Percentiles rank a stretch among this genome's conserved stretches.
Conservation (phyloP, 768 basidiomycete genomes). For the Sarcodon aspratus region DNA sequence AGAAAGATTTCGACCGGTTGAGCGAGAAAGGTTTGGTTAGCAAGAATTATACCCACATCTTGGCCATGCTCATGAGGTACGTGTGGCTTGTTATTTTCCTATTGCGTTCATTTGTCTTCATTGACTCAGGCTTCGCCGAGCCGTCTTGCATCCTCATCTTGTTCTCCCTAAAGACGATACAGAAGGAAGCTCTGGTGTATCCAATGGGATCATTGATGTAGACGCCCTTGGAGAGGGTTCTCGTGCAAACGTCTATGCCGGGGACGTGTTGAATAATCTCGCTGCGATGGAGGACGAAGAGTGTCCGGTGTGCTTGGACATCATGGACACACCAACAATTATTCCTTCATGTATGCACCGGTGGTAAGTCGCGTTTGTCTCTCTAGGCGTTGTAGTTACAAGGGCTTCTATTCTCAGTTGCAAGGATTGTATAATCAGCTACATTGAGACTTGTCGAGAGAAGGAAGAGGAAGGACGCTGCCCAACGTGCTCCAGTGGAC, state of each 20-base stretch:
- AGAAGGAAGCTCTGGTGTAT: slow-evolving; percentile 24
- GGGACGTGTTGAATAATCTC: neutral
- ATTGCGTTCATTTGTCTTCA: neutral
- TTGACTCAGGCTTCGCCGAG: slow-evolving; percentile 62
- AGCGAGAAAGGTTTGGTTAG: slow-evolving; percentile 68
- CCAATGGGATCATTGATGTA: slow-evolving; percentile 38
- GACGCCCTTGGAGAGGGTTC: slow-evolving; percentile 49
- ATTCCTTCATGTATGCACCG: slow-evolving; percentile 70
- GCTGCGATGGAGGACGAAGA: slow-evolving; percentile 22
- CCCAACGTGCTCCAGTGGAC: slow-evolving; percentile 68
- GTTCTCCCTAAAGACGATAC: slow-evolving; percentile 44
- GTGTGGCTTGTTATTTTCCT: slow-evolving; percentile 7
- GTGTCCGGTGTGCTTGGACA: slow-evolving; percentile 76
- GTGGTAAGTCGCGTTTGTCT: slow-evolving; percentile 33
- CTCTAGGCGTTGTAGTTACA: neutral
- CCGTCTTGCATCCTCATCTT: slow-evolving; percentile 83
- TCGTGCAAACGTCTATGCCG: slow-evolving; percentile 18
- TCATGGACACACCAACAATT: slow-evolving; percentile 58
- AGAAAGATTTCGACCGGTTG: slow-evolving; percentile 69
- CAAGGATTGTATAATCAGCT: slow-evolving; percentile 80
- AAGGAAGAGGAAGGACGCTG: slow-evolving; percentile 63
- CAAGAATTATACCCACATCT: slow-evolving; percentile 78
- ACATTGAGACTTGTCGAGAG: slow-evolving; percentile 57
- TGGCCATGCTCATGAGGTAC: slow-evolving; percentile 92
- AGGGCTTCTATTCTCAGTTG: slow-evolving; percentile 36